Percentiles rank a stretch among this genome's conserved stretches.
These are phyloP conservation scores for Ophiorrhiza pumila DNA, from an alignment of 257 asterid genomes.

Conservation along the genomic window DNA sequence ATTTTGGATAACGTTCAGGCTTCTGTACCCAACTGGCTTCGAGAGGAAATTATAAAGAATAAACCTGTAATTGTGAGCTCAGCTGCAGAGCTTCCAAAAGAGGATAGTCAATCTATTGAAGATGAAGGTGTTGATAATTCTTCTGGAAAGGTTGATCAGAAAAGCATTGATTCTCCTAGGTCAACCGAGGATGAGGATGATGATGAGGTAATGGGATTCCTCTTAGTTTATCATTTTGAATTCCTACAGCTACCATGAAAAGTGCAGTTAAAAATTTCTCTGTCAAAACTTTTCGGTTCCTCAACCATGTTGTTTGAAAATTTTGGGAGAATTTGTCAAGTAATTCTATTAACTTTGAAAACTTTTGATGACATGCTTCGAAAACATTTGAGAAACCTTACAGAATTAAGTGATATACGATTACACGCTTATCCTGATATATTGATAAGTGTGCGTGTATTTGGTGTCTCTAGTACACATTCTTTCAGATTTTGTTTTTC, in stretches of 20 bases:
- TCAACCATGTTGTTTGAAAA: background rate
- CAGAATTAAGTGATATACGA: background rate
- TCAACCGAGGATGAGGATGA: slow-evolving; percentile 77
- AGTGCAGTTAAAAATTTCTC: background rate
- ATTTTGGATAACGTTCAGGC: slow-evolving; percentile 52
- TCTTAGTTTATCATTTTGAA: slow-evolving; percentile 3
- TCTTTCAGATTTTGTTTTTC: too few species aligned
- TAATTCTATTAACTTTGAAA: background rate
- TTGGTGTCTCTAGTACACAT: too few species aligned
- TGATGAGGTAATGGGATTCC: slow-evolving; percentile 54
- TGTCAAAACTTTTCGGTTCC: background rate
- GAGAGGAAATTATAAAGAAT: slow-evolving; percentile 92
- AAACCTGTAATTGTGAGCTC: slow-evolving; percentile 75
- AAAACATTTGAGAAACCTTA: background rate
- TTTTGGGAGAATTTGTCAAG: background rate
- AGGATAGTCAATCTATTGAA: slow-evolving; percentile 54
- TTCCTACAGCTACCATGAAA: background rate
- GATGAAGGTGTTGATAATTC: slow-evolving; percentile 58
- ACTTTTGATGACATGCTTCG: background rate
- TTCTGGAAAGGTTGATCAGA: slow-evolving; percentile 57
- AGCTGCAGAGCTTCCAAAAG: slow-evolving; percentile 38
- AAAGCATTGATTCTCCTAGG: slow-evolving; percentile 63
- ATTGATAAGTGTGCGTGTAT: background rate
- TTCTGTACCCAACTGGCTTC: slow-evolving; percentile 95
- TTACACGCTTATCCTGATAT: background rate